Evolutionary conservation across 805 yeast species (phyloP).

Genomic region (Candida piceae): DNA sequence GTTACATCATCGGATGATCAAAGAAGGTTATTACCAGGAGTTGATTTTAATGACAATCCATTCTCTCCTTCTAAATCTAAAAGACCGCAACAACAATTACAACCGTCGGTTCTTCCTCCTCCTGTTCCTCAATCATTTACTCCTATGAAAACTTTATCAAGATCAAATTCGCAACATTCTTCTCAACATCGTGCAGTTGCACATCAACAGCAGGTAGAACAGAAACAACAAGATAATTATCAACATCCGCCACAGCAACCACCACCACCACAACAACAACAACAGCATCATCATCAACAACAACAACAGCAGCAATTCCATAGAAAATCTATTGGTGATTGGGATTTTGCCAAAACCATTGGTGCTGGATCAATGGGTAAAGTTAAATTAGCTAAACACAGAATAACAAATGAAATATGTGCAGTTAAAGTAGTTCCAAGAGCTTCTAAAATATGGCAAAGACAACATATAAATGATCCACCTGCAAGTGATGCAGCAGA

Average conservation of each 20-base stretch:
- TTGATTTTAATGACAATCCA: constrained; percentile 17
- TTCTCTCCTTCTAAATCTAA: constrained; percentile 7
- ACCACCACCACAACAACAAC: constrained; percentile 5
- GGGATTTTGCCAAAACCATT: constrained; percentile 92
- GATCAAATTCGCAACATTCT: constrained; percentile 9
- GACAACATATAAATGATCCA: constrained; percentile 65
- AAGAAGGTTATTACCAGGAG: constrained; percentile 21
- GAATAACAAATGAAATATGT: constrained; percentile 74
- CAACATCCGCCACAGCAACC: constrained; percentile 5
- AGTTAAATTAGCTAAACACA: constrained; percentile 88
- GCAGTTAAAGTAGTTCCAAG: constrained; percentile 91
- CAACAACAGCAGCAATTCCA: constrained; percentile 50
- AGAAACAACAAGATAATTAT: constrained; percentile 6
- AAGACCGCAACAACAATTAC: constrained; percentile 13
- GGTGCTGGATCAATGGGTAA: constrained; percentile 99
- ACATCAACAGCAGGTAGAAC: constrained; percentile 5
- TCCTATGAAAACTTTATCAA: constrained; percentile 9
- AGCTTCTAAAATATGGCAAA: constrained; percentile 71
- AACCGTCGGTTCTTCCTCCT: constrained; percentile 9
- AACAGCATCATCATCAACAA: constrained; percentile 7
- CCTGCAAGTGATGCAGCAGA: constrained; percentile 59
- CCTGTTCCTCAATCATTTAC: constrained; percentile 3
- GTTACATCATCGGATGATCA: constrained; percentile 4
- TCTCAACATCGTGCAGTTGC: constrained; percentile 6
- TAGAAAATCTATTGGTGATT: constrained; percentile 87